These are phyloP conservation scores for Hymenoscyphus albidus DNA, from an alignment of 2,329 filamentous ascomycete species.

Conservation along the genomic window DNA sequence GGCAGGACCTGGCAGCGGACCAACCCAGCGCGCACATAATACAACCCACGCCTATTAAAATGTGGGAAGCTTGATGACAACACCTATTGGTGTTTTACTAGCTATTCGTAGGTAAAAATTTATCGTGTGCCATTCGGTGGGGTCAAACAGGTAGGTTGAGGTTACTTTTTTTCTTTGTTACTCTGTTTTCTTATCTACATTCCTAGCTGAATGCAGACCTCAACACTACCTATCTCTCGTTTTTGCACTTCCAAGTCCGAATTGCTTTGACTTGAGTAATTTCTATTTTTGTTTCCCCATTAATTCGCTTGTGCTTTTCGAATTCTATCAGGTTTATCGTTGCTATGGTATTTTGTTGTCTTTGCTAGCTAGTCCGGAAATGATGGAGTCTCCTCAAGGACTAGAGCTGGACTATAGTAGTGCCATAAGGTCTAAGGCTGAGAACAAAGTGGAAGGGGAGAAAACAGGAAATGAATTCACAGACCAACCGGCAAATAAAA, in stretches of 20 bases:
- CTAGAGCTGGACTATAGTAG: neutral
- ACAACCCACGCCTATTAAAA: no score
- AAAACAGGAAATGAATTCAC: neutral
- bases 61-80: no score
- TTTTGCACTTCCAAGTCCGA: neutral
- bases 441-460: neutral
- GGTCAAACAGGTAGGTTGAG: neutral
- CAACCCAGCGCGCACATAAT: no score
- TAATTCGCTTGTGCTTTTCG: neutral
- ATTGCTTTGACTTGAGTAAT: neutral
- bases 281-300: neutral
- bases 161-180: neutral
- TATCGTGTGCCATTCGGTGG: neutral
- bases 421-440: neutral
- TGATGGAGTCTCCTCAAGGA: neutral
- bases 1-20: no score
- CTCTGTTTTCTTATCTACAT: neutral
- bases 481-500: neutral
- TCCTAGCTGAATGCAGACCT: conserved; percentile 1
- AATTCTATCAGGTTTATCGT: neutral
- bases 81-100: no score
- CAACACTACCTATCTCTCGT: neutral
- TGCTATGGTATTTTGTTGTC: neutral
- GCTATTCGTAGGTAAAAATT: no score
- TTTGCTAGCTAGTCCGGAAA: neutral